phyloP scores from a whole-genome alignment of 345 rosid genomes.

The Citrus australasica region DNA sequence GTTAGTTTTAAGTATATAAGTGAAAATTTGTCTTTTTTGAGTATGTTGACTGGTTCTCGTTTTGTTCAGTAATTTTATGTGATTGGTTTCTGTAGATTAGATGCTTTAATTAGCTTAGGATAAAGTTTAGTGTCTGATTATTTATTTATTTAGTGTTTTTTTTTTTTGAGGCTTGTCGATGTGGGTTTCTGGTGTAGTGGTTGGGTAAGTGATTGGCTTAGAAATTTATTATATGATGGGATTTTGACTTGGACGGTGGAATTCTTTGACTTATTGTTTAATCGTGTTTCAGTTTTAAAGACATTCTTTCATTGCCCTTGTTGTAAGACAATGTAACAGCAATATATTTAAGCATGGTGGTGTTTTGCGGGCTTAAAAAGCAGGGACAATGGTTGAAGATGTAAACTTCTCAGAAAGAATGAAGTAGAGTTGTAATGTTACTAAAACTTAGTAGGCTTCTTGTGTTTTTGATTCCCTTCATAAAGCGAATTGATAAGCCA shows the following conservation, averaged over 20 bases:
- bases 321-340: not conserved
- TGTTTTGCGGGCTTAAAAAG: not conserved
- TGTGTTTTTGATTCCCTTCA: not conserved
- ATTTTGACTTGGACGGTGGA: not conserved
- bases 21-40: not conserved
- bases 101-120: not conserved
- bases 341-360: not conserved
- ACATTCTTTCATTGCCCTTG: not conserved
- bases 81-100: not conserved
- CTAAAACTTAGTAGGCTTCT: not conserved
- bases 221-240: not conserved
- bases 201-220: not conserved
- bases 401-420: not conserved
- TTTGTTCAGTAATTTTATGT: not conserved
- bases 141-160: not conserved
- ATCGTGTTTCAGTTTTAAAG: not conserved
- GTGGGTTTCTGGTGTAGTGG: not conserved
- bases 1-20: conserved; percentile 27
- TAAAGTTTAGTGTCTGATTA: not conserved
- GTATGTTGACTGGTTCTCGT: not conserved
- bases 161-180: not conserved
- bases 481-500: not conserved
- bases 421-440: not conserved
- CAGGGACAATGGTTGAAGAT: not conserved
- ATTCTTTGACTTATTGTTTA: not conserved